Base-by-base conservation (phyloP, 139 green algal genomes). In the Chlamydomonas schloesseri region DNA sequence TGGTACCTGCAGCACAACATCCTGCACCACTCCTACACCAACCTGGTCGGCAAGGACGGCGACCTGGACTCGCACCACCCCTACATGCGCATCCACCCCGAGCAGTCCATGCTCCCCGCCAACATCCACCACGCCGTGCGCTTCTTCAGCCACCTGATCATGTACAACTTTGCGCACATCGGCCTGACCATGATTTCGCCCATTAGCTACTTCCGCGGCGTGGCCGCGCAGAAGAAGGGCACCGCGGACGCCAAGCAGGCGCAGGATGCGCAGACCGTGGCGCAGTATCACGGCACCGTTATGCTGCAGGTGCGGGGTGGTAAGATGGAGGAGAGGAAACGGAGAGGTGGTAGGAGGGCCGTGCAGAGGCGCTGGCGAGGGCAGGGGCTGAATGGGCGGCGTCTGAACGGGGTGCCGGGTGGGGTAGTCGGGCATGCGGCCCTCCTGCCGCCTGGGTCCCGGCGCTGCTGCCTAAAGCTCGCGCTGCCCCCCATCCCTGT, bases 1-100 rank as follows among this genome's bases (percentile, higher is more conserved):
- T 83, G 76, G 76, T 60, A 83, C 62, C 76, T 83, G 9, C 76
- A 83, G 76, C 76, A 83, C 76, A 83, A 83, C n/a, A 71, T 83
- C 24, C 76, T 83, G 37, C 76, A 83, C 62, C 76, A 83, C 36
- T 83, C 76, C 26, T 83, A 83, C 60, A 83, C 76, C 60, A 83
- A 83, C 37, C 42, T 83, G 37, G n/a, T 62, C 13, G 76, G 76
- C 4, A 73, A 62, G 76, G 76, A 83, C 62, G 18, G 76, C 60
- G 76, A 83, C 76, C 76, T 83, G 13, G 76, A 83, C 76, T 73
- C 76, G 60, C 76, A 83, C 42, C 60, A 73, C 47, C 76, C 76
- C 26, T 73, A 73, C 58, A 83, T 83, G 60, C 76, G 76, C 37
- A 83, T 83, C 76, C 76, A 83, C 36, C 76, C 76, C 6, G 76